Base-by-base conservation (phyloP, 495 filamentous ascomycete species). In the Glarea lozoyensis region DNA sequence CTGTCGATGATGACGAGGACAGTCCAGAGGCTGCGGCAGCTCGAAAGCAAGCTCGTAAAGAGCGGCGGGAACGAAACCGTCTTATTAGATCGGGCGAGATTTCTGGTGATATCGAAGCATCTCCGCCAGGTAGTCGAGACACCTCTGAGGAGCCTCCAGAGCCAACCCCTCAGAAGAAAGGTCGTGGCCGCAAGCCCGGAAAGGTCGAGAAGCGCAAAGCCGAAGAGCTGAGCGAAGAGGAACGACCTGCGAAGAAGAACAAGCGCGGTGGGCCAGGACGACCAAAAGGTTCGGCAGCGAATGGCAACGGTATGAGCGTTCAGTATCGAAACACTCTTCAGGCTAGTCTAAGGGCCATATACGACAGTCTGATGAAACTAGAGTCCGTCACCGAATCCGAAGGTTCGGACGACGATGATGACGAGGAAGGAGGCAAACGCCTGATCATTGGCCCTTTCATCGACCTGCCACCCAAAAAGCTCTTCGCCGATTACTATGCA, bases 1-100 rank as follows among this genome's bases (percentile, higher is more conserved):
- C 92, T 42, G 88, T 98, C 25, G 92, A 97, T 57, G 86, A 93
- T 45, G 88, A 96, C 42, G 92, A 98, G 9, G 93, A 97, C 49
- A 81, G 76, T 0, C 86, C 94, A 37, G 92, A 98, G 59, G 88
- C 86, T 43, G 92, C 90, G 10, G 86, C 93, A 20, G 88, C 87
- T 33, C 74, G 90, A 20, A 96, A 94, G 54, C 73, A 82, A 38
- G 86, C 86, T n/a, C 76, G 80, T 22, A 88, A 88, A 40, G 84
- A 84, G 29, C 78, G 77, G 54, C 81, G 88, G n/a, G 78, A 81
- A 30, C 57, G 67, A 7, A 88, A 88, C 46, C 84, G 82, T 54
- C 66, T 84, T 11, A 82, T 81, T 65, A 69, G 49, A 48, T 11
- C 36, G 18, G 52, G 55, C 11, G 40, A 53, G 36, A 32, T 53